Conservation (phyloP, 1,284 basidiomycete species). For the Apiotrichum gamsii region DNA sequence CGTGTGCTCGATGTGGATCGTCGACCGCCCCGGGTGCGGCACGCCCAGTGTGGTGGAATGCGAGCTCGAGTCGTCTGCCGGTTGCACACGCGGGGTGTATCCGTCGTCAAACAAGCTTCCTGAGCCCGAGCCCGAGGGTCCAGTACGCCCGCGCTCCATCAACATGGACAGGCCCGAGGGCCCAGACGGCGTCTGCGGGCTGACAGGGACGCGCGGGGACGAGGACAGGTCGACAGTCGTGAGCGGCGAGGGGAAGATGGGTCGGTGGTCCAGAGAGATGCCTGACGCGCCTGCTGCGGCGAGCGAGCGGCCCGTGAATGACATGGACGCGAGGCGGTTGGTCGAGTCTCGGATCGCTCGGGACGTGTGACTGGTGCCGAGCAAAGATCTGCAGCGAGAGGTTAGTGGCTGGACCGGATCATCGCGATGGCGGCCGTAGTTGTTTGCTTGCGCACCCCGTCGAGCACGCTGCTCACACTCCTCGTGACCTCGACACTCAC, state of each 20-base stretch:
- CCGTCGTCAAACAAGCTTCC: no score
- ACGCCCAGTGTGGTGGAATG: not conserved
- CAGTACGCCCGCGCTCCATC: slow-evolving; percentile 25
- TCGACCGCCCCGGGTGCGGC: slow-evolving; percentile 3
- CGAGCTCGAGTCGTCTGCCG: no score
- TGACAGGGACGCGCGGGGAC: not conserved
- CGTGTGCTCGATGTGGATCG: not conserved
- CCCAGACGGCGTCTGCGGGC: slow-evolving; percentile 11
- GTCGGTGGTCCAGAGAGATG: slow-evolving; percentile 19
- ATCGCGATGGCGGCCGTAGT: no score
- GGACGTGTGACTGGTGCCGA: slow-evolving; percentile 15
- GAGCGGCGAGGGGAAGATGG: slow-evolving; percentile 29
- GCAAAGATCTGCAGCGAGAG: slow-evolving; percentile 1
- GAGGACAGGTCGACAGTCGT: slow-evolving; percentile 23
- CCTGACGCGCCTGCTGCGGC: slow-evolving; percentile 1
- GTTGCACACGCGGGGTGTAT: no score
- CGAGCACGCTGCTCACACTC: not conserved
- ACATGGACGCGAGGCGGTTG: slow-evolving; percentile 42
- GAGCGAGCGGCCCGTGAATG: slow-evolving; percentile 19
- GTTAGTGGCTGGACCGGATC: no score
- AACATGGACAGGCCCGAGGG: slow-evolving; percentile 38
- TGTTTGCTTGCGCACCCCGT: no score
- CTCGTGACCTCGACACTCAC: not conserved
- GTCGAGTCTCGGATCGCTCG: slow-evolving; percentile 40
- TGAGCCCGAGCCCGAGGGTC: not conserved